phyloP scores from a whole-genome alignment of 768 basidiomycete genomes.

The Naganishia antarctica region DNA sequence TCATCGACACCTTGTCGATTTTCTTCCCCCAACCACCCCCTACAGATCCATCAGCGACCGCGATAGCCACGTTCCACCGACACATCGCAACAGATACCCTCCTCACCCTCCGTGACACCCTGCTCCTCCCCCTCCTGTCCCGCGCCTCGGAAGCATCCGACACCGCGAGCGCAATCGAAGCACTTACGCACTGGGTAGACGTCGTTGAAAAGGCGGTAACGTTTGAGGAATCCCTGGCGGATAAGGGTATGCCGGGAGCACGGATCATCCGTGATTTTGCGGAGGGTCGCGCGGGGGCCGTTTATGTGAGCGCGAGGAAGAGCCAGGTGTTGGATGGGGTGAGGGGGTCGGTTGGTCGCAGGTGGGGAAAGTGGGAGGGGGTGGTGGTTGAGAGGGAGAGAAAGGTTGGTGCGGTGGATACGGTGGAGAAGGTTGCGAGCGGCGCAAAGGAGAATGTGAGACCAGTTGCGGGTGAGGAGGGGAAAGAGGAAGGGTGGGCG shows the following conservation, averaged over 20 bases:
- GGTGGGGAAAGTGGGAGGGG: conserved; percentile 26
- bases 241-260: neutral
- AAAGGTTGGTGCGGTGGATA: neutral
- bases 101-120: neutral
- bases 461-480: neutral
- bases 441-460: neutral
- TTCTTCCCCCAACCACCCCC: neutral
- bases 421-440: neutral
- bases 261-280: neutral
- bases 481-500: conserved; percentile 25
- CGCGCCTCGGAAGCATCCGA: neutral
- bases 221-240: neutral
- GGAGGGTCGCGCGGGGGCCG: conserved; percentile 12
- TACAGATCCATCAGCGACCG: neutral
- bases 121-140: neutral
- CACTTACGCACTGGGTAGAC: neutral
- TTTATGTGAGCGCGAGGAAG: conserved; percentile 12
- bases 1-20: neutral
- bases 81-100: conserved; percentile 5
- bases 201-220: neutral
- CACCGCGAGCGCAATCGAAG: too few species aligned
- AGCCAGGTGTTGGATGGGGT: neutral
- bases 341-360: conserved; percentile 6
- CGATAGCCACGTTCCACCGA: neutral
- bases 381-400: conserved; percentile 23